phyloP scores from a whole-genome alignment of 345 rosid species.

The Lenwebbia sp. region DNA sequence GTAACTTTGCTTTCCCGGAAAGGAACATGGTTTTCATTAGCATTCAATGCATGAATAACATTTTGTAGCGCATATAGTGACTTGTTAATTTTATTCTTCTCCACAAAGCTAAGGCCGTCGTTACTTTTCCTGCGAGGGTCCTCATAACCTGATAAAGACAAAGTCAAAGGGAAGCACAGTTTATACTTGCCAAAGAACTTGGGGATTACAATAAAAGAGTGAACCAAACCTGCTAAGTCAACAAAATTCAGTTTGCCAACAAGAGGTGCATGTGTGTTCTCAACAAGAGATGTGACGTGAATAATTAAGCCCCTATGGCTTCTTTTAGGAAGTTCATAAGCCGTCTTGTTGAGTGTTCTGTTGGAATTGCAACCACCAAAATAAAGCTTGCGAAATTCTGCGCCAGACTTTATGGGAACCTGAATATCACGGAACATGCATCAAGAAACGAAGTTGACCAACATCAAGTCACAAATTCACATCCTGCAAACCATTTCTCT shows the following conservation, averaged over 20 bases:
- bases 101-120: conserved; percentile 19
- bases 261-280: conserved; percentile 1
- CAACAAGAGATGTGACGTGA: conserved; percentile 12
- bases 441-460: background rate
- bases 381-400: conserved; percentile 43
- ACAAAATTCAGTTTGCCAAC: conserved; percentile 61
- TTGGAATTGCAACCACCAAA: conserved; percentile 8
- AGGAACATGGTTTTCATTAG: conserved; percentile 54
- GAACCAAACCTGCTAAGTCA: conserved; percentile 53
- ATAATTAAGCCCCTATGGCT: conserved; percentile 57
- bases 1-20: conserved; percentile 77
- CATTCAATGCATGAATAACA: conserved; percentile 54
- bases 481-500: background rate
- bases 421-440: conserved; percentile 7
- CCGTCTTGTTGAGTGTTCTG: conserved; percentile 17
- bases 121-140: conserved; percentile 37
- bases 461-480: background rate
- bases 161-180: background rate
- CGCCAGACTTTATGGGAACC: conserved; percentile 42
- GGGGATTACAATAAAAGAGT: background rate
- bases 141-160: conserved; percentile 45
- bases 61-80: conserved; percentile 61
- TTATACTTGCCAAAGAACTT: background rate
- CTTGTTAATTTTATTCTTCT: conserved; percentile 45
- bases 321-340: conserved; percentile 16